Conservation (phyloP, 306 rosid genomes). For the Cercis canadensis region DNA sequence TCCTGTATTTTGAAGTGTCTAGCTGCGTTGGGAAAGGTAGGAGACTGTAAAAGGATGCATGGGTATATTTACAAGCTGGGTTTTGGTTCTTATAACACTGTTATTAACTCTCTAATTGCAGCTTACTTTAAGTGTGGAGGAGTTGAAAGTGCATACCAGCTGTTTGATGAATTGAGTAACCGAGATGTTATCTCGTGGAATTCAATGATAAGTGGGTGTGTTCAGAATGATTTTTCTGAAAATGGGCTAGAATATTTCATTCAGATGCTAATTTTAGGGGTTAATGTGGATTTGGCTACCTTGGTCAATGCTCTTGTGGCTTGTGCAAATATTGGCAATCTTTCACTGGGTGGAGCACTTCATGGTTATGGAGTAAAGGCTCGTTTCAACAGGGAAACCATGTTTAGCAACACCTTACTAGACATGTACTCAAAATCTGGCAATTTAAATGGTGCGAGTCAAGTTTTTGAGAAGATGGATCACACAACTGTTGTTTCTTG, state of each 20-base stretch:
- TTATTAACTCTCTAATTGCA: conserved; percentile 59
- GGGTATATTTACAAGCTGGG: conserved; percentile 61
- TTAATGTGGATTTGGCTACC: conserved; percentile 69
- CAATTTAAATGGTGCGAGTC: conserved; percentile 50
- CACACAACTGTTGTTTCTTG: conserved; percentile 73
- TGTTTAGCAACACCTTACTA: conserved; percentile 64
- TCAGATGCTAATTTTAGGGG: conserved; percentile 51
- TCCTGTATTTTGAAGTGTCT: conserved; percentile 69
- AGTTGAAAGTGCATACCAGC: conserved; percentile 63
- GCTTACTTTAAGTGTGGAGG: conserved; percentile 59
- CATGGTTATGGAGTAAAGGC: conserved; percentile 63
- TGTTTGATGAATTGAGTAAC: conserved; percentile 73
- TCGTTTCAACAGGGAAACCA: conserved; percentile 45
- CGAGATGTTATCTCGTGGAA: conserved; percentile 81
- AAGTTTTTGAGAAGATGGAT: conserved; percentile 62
- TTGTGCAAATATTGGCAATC: conserved; percentile 59
- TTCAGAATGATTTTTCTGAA: conserved; percentile 51
- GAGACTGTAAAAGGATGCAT: conserved; percentile 64
- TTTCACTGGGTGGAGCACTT: conserved; percentile 59
- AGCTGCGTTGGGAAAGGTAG: conserved; percentile 50
- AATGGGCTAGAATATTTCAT: conserved; percentile 53
- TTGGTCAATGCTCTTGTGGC: conserved; percentile 66
- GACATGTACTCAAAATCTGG: conserved; percentile 86
- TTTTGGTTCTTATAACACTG: conserved; percentile 49
- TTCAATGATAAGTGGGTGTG: conserved; percentile 80